phyloP scores from a whole-genome alignment of 768 basidiomycete species.

The Suillus plorans region DNA sequence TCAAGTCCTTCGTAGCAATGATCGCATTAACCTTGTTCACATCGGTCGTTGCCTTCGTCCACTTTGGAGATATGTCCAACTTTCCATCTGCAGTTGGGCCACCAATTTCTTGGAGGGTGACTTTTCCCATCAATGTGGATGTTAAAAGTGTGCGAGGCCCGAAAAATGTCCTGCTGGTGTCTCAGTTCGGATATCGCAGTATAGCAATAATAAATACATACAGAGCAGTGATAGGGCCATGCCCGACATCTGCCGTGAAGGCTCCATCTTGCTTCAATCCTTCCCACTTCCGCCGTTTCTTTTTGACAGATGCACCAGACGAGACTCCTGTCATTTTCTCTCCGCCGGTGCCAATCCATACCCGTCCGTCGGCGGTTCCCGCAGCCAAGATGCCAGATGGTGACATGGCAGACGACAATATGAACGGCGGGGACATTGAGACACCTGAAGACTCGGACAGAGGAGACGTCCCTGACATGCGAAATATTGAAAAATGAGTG shows the following conservation, averaged over 20 bases:
- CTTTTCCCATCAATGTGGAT: conserved; percentile 61
- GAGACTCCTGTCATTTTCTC: conserved; percentile 41
- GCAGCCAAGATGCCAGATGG: conserved; percentile 58
- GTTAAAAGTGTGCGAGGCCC: conserved; percentile 45
- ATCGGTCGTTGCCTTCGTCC: conserved; percentile 43
- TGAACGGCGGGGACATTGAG: conserved; percentile 72
- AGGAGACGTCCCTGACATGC: conserved; percentile 35
- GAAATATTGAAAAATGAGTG: conserved; percentile 2
- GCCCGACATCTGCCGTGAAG: conserved; percentile 50
- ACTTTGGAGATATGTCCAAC: conserved; percentile 43
- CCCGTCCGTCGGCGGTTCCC: conserved; percentile 73
- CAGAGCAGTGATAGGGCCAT: conserved; percentile 71
- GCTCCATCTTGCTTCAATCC: conserved; percentile 45
- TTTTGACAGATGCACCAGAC: conserved; percentile 31
- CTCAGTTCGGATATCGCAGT: conserved; percentile 6
- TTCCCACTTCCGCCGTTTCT: conserved; percentile 50
- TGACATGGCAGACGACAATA: conserved; percentile 63
- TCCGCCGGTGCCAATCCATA: conserved; percentile 70
- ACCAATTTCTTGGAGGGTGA: conserved; percentile 49
- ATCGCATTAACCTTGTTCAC: conserved; percentile 69
- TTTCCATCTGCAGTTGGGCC: conserved; percentile 38
- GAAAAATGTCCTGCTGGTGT: conserved; percentile 46
- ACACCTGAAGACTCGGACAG: conserved; percentile 41
- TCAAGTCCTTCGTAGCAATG: conserved; percentile 42
- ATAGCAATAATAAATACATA: conserved; percentile 21